Conservation (phyloP, 2,329 filamentous ascomycete species). For the Cytospora mali region DNA sequence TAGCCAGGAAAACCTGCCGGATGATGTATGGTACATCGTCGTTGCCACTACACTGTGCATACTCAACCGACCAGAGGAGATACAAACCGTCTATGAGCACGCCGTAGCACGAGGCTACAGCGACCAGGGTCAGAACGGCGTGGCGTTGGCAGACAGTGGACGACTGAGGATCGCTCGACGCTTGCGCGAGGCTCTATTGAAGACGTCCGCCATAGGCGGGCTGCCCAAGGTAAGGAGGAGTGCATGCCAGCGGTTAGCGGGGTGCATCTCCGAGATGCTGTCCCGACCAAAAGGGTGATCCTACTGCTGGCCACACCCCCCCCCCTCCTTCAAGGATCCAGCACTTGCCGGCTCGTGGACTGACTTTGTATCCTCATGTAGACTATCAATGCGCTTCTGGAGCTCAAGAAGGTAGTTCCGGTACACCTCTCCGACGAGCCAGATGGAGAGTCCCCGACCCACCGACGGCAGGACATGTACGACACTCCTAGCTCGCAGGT, state of each 20-base stretch:
- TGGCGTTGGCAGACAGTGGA: slow-evolving; percentile 35
- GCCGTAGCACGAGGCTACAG: slow-evolving; percentile 40
- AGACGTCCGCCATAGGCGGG: slow-evolving; percentile 50
- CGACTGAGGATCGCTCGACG: slow-evolving; percentile 48
- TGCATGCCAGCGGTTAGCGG: slow-evolving; percentile 12
- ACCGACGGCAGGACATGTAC: slow-evolving; percentile 44
- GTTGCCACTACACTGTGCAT: slow-evolving; percentile 48
- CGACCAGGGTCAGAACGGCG: slow-evolving; percentile 30
- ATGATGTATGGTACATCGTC: slow-evolving; percentile 52
- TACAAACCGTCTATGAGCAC: slow-evolving; percentile 47
- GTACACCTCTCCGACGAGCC: slow-evolving; percentile 45
- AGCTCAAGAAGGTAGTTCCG: slow-evolving; percentile 48
- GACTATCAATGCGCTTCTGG: slow-evolving; percentile 51
- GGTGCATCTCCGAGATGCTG: background rate
- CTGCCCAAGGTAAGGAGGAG: slow-evolving; percentile 49
- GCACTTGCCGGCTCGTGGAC: slow-evolving; percentile 6
- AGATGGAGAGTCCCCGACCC: slow-evolving; percentile 41
- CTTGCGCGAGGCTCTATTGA: slow-evolving; percentile 53
- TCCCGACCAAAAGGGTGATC: background rate
- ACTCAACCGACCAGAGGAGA: slow-evolving; percentile 53
- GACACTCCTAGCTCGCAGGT: slow-evolving; percentile 39
- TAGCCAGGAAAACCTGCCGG: slow-evolving; percentile 45
- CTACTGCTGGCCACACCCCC: background rate
- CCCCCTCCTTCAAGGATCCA: background rate
- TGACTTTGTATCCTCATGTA: slow-evolving; percentile 37